A percentile compares a stretch with the other conserved stretches of the same genome.
Evolutionary conservation across 257 asterid genomes (phyloP).

Genomic region (Prunella vulgaris): DNA sequence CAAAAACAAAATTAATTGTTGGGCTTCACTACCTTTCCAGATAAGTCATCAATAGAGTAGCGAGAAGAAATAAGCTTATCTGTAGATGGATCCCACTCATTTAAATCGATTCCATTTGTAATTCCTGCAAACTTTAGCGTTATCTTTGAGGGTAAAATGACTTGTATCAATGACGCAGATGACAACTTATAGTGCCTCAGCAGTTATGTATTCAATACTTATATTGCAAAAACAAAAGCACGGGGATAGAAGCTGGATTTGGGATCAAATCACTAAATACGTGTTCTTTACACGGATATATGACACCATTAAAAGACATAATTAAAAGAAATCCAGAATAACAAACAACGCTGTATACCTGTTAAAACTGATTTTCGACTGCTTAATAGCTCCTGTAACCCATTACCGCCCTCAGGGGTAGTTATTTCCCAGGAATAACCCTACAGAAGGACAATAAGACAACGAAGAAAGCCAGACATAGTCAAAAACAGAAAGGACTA

Average conservation of each 20-base stretch:
- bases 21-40: constrained; percentile 72
- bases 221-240: not conserved
- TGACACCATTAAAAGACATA: no score
- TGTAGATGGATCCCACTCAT: constrained; percentile 80
- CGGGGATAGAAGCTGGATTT: not conserved
- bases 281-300: not conserved
- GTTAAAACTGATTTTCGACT: constrained; percentile 67
- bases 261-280: not conserved
- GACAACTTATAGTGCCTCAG: not conserved
- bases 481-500: not conserved
- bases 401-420: constrained; percentile 93
- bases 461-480: constrained; percentile 1
- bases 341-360: no score
- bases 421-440: constrained; percentile 97
- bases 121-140: constrained; percentile 53
- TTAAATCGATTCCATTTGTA: constrained; percentile 76
- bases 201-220: not conserved
- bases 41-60: constrained; percentile 69
- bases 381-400: constrained; percentile 62
- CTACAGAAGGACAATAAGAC: constrained; percentile 38
- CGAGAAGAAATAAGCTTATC: constrained; percentile 57
- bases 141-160: constrained; percentile 4
- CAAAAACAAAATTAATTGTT: not conserved
- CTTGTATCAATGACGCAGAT: not conserved
- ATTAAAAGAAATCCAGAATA: no score